phyloP scores from a whole-genome alignment of 768 basidiomycete species.

The Phallus indusiatus region DNA sequence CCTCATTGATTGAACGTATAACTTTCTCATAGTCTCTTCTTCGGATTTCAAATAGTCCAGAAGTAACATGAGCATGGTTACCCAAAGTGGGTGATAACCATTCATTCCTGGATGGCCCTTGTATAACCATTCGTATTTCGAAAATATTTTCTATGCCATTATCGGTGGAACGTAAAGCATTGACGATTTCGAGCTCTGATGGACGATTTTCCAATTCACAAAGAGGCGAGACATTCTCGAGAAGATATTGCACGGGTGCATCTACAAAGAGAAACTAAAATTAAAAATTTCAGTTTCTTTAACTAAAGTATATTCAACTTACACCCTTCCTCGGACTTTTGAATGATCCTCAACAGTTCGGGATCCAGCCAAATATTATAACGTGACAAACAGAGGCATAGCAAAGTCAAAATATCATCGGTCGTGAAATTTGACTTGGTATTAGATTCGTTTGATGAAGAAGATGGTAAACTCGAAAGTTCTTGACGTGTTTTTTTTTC shows the following conservation, averaged over 20 bases:
- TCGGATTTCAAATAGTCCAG: constrained; percentile 59
- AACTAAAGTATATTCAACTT: no score
- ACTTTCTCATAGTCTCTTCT: constrained; percentile 34
- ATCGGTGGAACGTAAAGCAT: constrained; percentile 46
- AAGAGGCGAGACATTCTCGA: constrained; percentile 29
- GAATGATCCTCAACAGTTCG: constrained; percentile 42
- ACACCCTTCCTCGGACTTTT: constrained; percentile 41
- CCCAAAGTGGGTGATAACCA: constrained; percentile 25
- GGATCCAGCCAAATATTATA: constrained; percentile 58
- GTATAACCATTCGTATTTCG: constrained; percentile 55
- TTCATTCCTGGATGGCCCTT: constrained; percentile 27
- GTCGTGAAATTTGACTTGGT: constrained; percentile 13
- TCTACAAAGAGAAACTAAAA: constrained; percentile 30
- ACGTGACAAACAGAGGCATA: constrained; percentile 59
- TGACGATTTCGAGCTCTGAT: constrained; percentile 43
- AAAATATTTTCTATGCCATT: constrained; percentile 24
- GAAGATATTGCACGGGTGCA: constrained; percentile 48
- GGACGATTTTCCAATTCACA: constrained; percentile 17
- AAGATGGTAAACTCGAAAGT: background rate
- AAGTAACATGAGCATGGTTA: constrained; percentile 22
- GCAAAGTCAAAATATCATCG: constrained; percentile 40
- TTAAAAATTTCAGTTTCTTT: no score
- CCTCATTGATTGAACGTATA: constrained; percentile 16
- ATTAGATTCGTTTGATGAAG: background rate
- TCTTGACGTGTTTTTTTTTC: background rate